Conservation (phyloP, 2,329 filamentous ascomycete genomes). For the Nemania sp. region DNA sequence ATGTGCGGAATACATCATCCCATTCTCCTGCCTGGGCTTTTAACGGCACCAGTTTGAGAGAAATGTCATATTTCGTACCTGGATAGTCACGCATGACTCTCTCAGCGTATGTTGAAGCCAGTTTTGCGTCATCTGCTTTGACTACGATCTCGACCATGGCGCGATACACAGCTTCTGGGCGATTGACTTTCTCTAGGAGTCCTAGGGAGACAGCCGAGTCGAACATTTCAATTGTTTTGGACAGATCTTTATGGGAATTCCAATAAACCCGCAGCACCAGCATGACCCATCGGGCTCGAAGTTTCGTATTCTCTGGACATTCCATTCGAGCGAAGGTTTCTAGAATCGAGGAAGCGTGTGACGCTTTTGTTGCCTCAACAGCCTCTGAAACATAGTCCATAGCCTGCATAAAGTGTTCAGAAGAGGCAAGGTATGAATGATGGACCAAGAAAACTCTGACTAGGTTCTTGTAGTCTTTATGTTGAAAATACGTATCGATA, state of each 20-base stretch:
- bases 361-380: slow-evolving; percentile 36
- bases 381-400: slow-evolving; percentile 41
- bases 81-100: slow-evolving; percentile 35
- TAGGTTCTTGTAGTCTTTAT: slow-evolving; percentile 38
- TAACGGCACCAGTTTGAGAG: slow-evolving; percentile 42
- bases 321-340: slow-evolving; percentile 35
- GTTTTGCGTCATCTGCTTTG: slow-evolving; percentile 38
- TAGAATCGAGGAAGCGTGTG: slow-evolving; percentile 37
- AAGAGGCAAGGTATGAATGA: slow-evolving; percentile 34
- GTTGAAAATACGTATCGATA: slow-evolving; percentile 37
- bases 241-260: slow-evolving; percentile 36
- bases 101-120: slow-evolving; percentile 39
- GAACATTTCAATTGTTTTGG: slow-evolving; percentile 35
- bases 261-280: slow-evolving; percentile 44
- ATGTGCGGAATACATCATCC: slow-evolving; percentile 43
- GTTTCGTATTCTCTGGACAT: slow-evolving; percentile 17
- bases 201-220: slow-evolving; percentile 30
- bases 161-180: slow-evolving; percentile 42
- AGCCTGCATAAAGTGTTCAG: slow-evolving; percentile 31
- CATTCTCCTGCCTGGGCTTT: slow-evolving; percentile 48
- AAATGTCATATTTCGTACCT: slow-evolving; percentile 36
- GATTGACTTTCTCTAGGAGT: slow-evolving; percentile 29
- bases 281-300: slow-evolving; percentile 44
- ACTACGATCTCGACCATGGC: slow-evolving; percentile 47
- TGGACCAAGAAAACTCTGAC: slow-evolving; percentile 42